These are phyloP conservation scores for Paramecium tetraurelia DNA, from an alignment of 73 alveolate genomes.

Conservation along the genomic window DNA sequence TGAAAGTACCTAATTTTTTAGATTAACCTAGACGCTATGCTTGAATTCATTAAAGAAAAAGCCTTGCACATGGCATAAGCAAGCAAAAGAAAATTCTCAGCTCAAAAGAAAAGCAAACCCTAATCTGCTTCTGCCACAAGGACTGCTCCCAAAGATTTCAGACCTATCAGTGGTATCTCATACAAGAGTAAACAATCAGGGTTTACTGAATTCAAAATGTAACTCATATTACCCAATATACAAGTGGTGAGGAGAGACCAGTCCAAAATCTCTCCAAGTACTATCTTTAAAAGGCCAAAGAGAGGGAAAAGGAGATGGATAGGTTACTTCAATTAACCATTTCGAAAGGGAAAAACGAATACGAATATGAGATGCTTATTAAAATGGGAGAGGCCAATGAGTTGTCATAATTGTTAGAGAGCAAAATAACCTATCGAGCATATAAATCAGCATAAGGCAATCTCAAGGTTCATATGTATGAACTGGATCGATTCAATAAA, in stretches of 20 bases:
- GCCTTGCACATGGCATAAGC: slow-evolving; percentile 31
- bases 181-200: slow-evolving; percentile 47
- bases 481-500: slow-evolving; percentile 49
- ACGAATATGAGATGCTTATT: slow-evolving; percentile 63
- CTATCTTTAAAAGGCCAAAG: slow-evolving; percentile 54
- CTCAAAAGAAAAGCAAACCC: slow-evolving; percentile 32
- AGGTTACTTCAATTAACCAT: slow-evolving; percentile 51
- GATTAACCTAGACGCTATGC: not conserved
- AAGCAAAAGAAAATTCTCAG: slow-evolving; percentile 32
- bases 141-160: not conserved
- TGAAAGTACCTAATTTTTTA: not conserved
- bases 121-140: slow-evolving; percentile 45
- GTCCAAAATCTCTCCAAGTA: slow-evolving; percentile 45
- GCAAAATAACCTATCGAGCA: slow-evolving; percentile 60
- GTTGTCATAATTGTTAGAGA: slow-evolving; percentile 46
- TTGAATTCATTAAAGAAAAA: slow-evolving; percentile 41
- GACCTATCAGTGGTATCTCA: slow-evolving; percentile 46
- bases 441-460: slow-evolving; percentile 59
- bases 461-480: slow-evolving; percentile 61
- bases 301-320: slow-evolving; percentile 63
- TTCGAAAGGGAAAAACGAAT: slow-evolving; percentile 58
- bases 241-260: slow-evolving; percentile 25
- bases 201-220: slow-evolving; percentile 44
- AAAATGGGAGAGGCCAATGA: slow-evolving; percentile 66
- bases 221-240: not conserved